These are phyloP conservation scores for Babjeviella inositovora DNA, from an alignment of 805 yeast species.

Conservation along the genomic window DNA sequence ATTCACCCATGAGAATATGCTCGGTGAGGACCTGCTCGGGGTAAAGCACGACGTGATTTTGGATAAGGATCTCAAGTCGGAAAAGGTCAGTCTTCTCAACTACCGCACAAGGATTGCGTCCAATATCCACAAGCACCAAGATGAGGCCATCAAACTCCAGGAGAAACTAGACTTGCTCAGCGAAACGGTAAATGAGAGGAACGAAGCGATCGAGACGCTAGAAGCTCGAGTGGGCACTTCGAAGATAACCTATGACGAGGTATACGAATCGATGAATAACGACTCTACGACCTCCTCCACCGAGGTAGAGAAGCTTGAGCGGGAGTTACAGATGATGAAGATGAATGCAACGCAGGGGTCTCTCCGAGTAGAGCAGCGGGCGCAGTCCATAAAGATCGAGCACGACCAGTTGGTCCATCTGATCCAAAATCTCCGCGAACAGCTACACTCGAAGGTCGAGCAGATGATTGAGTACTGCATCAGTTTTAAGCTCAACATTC, in stretches of 20 bases:
- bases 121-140: constrained; percentile 32
- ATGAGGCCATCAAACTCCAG: constrained; percentile 38
- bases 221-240: constrained; percentile 37
- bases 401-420: constrained; percentile 30
- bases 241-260: constrained; percentile 36
- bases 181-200: constrained; percentile 38
- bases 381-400: constrained; percentile 31
- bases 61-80: constrained; percentile 17
- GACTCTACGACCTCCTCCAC: constrained; percentile 36
- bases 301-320: constrained; percentile 51
- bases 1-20: too few relatives aligned
- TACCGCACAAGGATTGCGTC: constrained; percentile 17
- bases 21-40: too few relatives aligned
- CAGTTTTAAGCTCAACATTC: constrained; percentile 52
- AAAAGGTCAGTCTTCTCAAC: constrained; percentile 19
- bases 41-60: too few relatives aligned
- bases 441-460: constrained; percentile 35
- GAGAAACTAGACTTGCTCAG: constrained; percentile 39
- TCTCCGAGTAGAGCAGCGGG: constrained; percentile 25
- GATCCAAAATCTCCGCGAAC: constrained; percentile 26
- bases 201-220: constrained; percentile 36
- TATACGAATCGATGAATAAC: constrained; percentile 34
- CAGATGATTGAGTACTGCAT: constrained; percentile 43
- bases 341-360: constrained; percentile 30
- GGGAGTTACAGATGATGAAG: constrained; percentile 33